Percentiles rank a stretch among this genome's conserved stretches.
Conservation (phyloP, 768 basidiomycete species). For the Phanerochaete carnosa region DNA sequence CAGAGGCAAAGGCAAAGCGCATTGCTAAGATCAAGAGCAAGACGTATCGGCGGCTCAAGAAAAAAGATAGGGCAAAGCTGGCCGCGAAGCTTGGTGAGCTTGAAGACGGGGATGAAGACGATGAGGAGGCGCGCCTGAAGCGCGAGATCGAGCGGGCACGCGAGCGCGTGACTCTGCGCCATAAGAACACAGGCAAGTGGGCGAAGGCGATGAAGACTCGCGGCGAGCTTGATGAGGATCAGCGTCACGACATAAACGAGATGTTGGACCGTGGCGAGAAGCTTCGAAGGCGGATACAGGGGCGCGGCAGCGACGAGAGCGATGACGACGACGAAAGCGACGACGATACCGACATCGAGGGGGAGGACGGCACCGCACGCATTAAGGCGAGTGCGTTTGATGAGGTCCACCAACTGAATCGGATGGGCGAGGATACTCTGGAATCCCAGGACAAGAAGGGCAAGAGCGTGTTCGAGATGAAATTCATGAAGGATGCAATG, state of each 20-base stretch:
- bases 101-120: slow-evolving; percentile 40
- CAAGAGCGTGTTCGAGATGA: slow-evolving; percentile 89
- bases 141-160: slow-evolving; percentile 76
- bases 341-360: slow-evolving; percentile 38
- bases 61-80: slow-evolving; percentile 71
- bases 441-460: slow-evolving; percentile 35
- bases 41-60: slow-evolving; percentile 80
- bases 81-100: slow-evolving; percentile 45
- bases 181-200: slow-evolving; percentile 89
- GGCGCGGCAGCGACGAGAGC: slow-evolving; percentile 55
- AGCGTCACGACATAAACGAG: slow-evolving; percentile 70
- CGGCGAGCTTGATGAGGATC: slow-evolving; percentile 63
- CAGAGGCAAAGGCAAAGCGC: slow-evolving; percentile 86
- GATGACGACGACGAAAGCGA: slow-evolving; percentile 40
- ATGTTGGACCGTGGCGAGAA: slow-evolving; percentile 84
- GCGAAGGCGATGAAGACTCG: slow-evolving; percentile 69
- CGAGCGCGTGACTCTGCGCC: slow-evolving; percentile 86
- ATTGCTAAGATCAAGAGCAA: slow-evolving; percentile 96
- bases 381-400: slow-evolving; percentile 75
- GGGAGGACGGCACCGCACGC: slow-evolving; percentile 37
- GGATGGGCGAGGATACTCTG: slow-evolving; percentile 17
- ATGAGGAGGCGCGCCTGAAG: slow-evolving; percentile 54
- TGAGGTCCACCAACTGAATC: slow-evolving; percentile 51
- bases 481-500: slow-evolving; percentile 96
- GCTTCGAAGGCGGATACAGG: slow-evolving; percentile 72